phyloP scores from a whole-genome alignment of 768 basidiomycete species.

The Amanita phalloides region DNA sequence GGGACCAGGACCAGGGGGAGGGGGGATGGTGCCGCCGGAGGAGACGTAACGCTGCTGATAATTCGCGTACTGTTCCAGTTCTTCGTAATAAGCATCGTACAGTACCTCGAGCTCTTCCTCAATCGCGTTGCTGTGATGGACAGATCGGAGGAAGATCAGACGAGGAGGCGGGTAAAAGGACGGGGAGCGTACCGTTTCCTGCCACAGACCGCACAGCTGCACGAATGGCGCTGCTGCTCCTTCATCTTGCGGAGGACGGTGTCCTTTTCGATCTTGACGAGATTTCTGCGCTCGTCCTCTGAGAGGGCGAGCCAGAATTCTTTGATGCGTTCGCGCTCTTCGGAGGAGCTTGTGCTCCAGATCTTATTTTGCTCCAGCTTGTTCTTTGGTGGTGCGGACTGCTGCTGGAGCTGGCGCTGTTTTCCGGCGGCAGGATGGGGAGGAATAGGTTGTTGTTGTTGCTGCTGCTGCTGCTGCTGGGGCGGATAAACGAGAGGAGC shows the following conservation, averaged over 20 bases:
- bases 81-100: slow-evolving; percentile 99
- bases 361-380: slow-evolving; percentile 59
- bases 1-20: slow-evolving; percentile 92
- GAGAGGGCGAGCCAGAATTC: slow-evolving; percentile 95
- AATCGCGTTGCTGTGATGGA: slow-evolving; percentile 70
- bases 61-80: slow-evolving; percentile 98
- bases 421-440: slow-evolving; percentile 30
- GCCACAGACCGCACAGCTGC: slow-evolving; percentile 93
- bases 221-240: slow-evolving; percentile 96
- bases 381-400: slow-evolving; percentile 21
- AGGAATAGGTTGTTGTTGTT: slow-evolving; percentile 17
- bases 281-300: slow-evolving; percentile 81
- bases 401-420: slow-evolving; percentile 30
- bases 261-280: slow-evolving; percentile 98
- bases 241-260: slow-evolving; percentile 98
- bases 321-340: slow-evolving; percentile 95
- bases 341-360: slow-evolving; percentile 86
- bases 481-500: slow-evolving; percentile 31
- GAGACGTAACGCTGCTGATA: slow-evolving; percentile 93
- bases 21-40: slow-evolving; percentile 81
- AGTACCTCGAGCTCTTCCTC: slow-evolving; percentile 99
- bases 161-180: slow-evolving; percentile 12
- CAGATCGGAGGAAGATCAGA: slow-evolving; percentile 13
- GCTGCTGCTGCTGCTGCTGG: slow-evolving; percentile 22
- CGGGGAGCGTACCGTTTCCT: slow-evolving; percentile 74